Base-by-base conservation (phyloP, 176 grass and related monocot species). In the Lolium rigidum region DNA sequence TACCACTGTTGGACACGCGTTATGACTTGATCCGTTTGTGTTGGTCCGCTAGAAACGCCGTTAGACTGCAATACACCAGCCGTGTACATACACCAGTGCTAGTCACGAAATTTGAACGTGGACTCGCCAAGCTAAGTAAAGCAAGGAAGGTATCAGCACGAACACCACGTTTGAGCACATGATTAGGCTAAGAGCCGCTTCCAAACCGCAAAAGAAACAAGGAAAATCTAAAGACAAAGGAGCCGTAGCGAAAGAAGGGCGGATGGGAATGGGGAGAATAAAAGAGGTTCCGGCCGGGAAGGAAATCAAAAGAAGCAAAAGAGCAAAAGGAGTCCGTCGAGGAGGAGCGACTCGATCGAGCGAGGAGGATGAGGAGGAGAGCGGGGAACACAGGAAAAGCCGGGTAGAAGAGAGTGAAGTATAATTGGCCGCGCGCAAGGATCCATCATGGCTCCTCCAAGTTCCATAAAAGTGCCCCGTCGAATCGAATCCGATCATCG, bases 401-500 rank as follows among this genome's bases (percentile, higher is more conserved):
- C 76, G 70, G 81, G 80, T 13, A 4, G 49, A 51, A 71, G 43
- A 17, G 22, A 5, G 35, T 0, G 22, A 43, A 86, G 68, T 69
- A 84, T 85, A 86, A 85, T 91, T 88, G 82, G 70, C 39, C 6
- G 14, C 22, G 84, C 66, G 66, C 66, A 74, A 49, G 6, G 26
- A 74, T 74, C 22, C 85, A 86, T 92, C 48, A 89, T 89, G 60
- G 64, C 52, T 70, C 46, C 70, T 41, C 48, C 38, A 16, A 66
- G 52, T 66, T 74, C 52, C 87, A 80, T 87, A 93, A 93, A 87
- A 87, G 88, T 15, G 37, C 76, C 62, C 43, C 60, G 90, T 91
- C 90, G 90, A 91, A 88, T 91, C 91, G 91, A 87, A 87, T 84
- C 70, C 80, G 86, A 96, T 92, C 91, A 92, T 96, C 89, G 85